Percentiles rank a stretch among this genome's conserved stretches.
These are phyloP conservation scores for Plantago lanceolata DNA, from an alignment of 305 asterid species.

Conservation along the genomic window DNA sequence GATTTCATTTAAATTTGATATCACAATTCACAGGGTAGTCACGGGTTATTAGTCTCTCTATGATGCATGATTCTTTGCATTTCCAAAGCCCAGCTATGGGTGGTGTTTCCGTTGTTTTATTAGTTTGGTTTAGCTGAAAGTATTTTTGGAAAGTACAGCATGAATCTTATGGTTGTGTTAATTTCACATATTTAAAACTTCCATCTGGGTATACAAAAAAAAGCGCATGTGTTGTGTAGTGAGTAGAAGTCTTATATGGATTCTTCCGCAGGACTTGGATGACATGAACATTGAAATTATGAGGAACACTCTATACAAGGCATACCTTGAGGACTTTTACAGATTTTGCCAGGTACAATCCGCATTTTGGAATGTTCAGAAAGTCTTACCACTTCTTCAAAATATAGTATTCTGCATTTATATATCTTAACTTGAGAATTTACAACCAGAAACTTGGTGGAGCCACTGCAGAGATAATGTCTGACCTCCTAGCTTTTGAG, in stretches of 20 bases:
- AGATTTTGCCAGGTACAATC: constrained; percentile 72
- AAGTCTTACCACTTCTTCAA: constrained; percentile 11
- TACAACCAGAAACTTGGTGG: constrained; percentile 76
- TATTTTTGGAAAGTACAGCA: no score
- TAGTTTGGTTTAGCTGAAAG: not conserved
- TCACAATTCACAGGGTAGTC: not conserved
- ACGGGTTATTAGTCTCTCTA: not conserved
- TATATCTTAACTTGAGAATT: constrained; percentile 24
- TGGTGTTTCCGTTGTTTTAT: not conserved
- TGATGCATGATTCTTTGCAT: not conserved
- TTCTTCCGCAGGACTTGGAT: constrained; percentile 46
- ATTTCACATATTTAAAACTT: not conserved
- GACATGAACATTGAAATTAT: constrained; percentile 68
- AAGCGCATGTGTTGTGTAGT: not conserved
- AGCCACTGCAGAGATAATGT: constrained; percentile 93
- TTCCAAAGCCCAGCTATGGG: not conserved
- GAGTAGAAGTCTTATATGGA: constrained; percentile 6
- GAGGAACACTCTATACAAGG: constrained; percentile 87
- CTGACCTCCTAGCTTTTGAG: constrained; percentile 91
- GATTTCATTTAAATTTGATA: constrained; percentile 3
- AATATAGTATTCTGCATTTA: constrained; percentile 3
- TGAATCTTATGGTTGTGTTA: constrained; percentile 3
- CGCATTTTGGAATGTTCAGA: constrained; percentile 15
- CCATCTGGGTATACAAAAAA: not conserved
- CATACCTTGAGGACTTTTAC: constrained; percentile 95